These are phyloP conservation scores for Aspergillus caelatus DNA, from an alignment of 2,329 filamentous ascomycete genomes.

Conservation along the genomic window DNA sequence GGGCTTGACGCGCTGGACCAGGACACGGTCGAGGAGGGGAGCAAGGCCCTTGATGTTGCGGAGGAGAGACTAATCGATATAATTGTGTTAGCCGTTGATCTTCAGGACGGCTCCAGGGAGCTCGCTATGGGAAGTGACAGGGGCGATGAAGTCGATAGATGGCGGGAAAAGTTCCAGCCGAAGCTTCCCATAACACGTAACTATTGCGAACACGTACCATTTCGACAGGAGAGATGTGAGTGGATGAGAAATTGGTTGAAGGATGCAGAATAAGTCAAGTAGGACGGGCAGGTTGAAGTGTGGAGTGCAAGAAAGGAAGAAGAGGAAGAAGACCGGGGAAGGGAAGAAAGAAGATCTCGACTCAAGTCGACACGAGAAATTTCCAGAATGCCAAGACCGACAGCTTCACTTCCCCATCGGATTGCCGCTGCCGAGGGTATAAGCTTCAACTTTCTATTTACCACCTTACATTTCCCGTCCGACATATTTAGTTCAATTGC, in stretches of 20 bases:
- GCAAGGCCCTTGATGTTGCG: constrained; percentile 94
- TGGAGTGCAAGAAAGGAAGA: constrained; percentile 32
- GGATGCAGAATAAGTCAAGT: constrained; percentile 9
- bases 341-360: constrained; percentile 34
- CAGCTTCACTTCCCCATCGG: constrained; percentile 19
- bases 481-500: not conserved
- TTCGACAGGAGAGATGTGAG: constrained; percentile 17
- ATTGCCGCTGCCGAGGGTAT: constrained; percentile 35
- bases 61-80: constrained; percentile 59
- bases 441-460: not conserved
- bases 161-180: constrained; percentile 13
- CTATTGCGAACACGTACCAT: constrained; percentile 27
- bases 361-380: constrained; percentile 40
- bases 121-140: not conserved
- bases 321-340: constrained; percentile 34
- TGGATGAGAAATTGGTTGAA: not conserved
- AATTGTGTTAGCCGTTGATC: constrained; percentile 8
- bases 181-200: not conserved
- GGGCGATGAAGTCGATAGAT: not conserved
- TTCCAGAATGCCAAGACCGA: constrained; percentile 49
- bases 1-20: constrained; percentile 97
- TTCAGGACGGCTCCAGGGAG: too few species aligned
- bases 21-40: constrained; percentile 95
- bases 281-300: constrained; percentile 23
- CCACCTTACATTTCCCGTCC: not conserved